Conservation (phyloP, 2,329 filamentous ascomycete species). For the Sclerotinia nivalis region DNA sequence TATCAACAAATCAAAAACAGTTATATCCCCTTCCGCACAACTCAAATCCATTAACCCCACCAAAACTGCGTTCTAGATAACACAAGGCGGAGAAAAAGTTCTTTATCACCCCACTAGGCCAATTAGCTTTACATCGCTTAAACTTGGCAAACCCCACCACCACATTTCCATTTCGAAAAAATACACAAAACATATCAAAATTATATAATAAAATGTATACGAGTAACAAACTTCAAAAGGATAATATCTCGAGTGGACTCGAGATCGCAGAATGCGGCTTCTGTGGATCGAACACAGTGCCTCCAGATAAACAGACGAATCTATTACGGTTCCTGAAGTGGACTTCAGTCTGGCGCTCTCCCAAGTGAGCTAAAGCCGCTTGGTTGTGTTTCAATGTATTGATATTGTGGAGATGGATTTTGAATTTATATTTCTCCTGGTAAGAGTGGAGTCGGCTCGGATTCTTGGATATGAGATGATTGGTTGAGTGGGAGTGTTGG, state of each 20-base stretch:
- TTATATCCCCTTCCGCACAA: not conserved
- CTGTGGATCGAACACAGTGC: slow-evolving; percentile 24
- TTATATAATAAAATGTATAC: too few species aligned
- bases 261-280: slow-evolving; percentile 23
- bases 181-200: too few species aligned
- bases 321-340: not conserved
- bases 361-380: slow-evolving; percentile 26
- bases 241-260: not conserved
- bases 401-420: too few species aligned
- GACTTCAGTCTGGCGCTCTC: slow-evolving; percentile 25
- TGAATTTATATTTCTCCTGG: too few species aligned
- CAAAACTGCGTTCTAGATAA: not conserved
- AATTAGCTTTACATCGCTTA: slow-evolving; percentile 10
- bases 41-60: not conserved
- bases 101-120: not conserved
- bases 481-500: not conserved
- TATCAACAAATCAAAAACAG: not conserved
- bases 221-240: not conserved
- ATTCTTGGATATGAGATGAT: not conserved
- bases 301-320: slow-evolving; percentile 23
- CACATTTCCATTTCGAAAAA: not conserved
- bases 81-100: not conserved
- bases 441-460: not conserved
- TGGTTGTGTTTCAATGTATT: not conserved
- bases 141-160: not conserved